Evolutionary conservation across 805 yeast species (phyloP), one percentile per base, ranked within the genome.

Genomic region (Saccharomycodes ludwigii): DNA sequence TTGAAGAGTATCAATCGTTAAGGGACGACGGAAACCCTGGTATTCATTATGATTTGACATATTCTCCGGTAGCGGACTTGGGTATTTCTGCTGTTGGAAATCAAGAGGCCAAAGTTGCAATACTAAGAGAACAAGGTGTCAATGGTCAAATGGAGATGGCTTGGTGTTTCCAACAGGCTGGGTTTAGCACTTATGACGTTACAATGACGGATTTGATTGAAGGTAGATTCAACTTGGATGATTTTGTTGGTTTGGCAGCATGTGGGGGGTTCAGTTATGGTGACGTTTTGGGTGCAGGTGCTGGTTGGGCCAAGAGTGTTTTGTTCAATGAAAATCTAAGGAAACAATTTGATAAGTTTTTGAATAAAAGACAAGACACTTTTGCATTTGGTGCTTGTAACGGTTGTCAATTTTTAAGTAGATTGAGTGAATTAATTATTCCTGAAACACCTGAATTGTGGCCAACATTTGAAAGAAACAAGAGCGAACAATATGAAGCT

Each of bases 181-280:
- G 98, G 0, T 91, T 91, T 56, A 84, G 75, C 14, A 68, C 86
- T n/a, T 73, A 82, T 37, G 98, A 91, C 58, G 94, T 91, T 24
- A 96, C 93, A 50, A 91, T 91, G 98, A 73, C 93, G 14, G 98
- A 91, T 54, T 70, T 91, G 37, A 60, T 86, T 40, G 60, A 68
- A 23, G 94, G 94, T 27, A 68, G 64, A 46, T 79, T 79, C 21
- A 55, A 74, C 13, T 66, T 91, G 41, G 76, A 73, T 48, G 78
- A 73, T 27, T 91, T 91, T 57, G 83, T 77, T 30, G 98, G 98
- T 40, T 47, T 91, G 29, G 97, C 96, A 26, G 97, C 97, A 3
- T 93, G 98, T 62, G 98, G 98, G 59, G 98, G 98, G 11, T 91
- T 91, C 66, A 84, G 96, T 2, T 91, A 86, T 51, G 98, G 98